phyloP scores from a whole-genome alignment of 202 grass and related monocot species.

The Alloteropsis angusta region DNA sequence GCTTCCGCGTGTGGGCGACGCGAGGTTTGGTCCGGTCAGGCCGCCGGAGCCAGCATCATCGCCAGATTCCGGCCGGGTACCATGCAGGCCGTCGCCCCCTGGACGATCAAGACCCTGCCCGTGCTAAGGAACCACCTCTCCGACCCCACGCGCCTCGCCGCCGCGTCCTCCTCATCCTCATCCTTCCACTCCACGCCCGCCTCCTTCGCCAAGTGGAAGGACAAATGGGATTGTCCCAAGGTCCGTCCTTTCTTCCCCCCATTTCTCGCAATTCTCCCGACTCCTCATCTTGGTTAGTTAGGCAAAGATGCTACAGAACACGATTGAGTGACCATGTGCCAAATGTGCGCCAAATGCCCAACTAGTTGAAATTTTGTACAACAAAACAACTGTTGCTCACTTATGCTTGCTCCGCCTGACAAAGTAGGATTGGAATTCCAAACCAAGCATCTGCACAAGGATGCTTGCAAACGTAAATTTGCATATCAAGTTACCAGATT shows the following conservation, averaged over 20 bases:
- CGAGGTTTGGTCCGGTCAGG: too few species aligned
- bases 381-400: not conserved
- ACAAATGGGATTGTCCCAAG: conserved; percentile 67
- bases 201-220: conserved; percentile 57
- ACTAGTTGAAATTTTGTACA: not conserved
- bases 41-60: not conserved
- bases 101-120: conserved; percentile 32
- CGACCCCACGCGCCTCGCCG: conserved; percentile 3
- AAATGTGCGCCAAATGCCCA: not conserved
- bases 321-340: not conserved
- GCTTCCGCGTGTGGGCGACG: conserved; percentile 9
- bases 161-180: not conserved
- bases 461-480: not conserved
- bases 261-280: not conserved
- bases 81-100: conserved; percentile 53
- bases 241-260: conserved; percentile 8
- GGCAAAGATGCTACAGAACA: not conserved
- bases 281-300: not conserved
- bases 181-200: conserved; percentile 69
- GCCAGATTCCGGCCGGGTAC: not conserved
- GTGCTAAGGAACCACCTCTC: conserved; percentile 27
- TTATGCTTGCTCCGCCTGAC: conserved; percentile 1
- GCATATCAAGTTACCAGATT: not conserved
- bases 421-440: not conserved
- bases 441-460: not conserved